Evolutionary conservation across 768 basidiomycete species (phyloP).

Genomic region (Mycena capillaripes): DNA sequence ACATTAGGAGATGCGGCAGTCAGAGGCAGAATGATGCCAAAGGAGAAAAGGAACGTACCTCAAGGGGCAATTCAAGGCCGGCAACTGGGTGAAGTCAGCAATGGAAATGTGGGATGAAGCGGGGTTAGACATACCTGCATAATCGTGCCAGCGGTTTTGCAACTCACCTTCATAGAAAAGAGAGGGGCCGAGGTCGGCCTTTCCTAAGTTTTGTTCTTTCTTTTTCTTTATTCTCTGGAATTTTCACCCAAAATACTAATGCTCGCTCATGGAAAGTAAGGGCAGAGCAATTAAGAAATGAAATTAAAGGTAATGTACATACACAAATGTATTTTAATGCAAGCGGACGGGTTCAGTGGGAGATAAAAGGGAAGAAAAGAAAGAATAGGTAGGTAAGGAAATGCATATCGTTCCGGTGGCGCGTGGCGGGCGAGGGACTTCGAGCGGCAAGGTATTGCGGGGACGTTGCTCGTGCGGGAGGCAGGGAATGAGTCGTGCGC

Average conservation of each 20-base stretch:
- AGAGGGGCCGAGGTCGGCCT: not conserved
- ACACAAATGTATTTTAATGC: conserved; percentile 1
- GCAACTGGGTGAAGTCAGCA: not conserved
- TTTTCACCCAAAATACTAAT: not conserved
- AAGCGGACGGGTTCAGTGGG: not conserved
- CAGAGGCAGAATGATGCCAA: not conserved
- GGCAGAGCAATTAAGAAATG: not conserved
- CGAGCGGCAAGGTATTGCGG: not conserved
- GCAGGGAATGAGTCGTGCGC: not conserved
- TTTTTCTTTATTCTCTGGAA: not conserved
- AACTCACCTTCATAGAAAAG: not conserved
- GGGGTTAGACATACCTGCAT: not conserved
- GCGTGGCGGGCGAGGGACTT: not conserved
- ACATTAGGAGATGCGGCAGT: not conserved
- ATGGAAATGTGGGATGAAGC: not conserved
- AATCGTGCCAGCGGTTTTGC: not conserved
- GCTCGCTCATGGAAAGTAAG: not conserved
- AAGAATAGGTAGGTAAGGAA: not conserved
- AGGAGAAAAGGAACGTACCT: not conserved
- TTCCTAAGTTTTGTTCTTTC: too few relatives aligned
- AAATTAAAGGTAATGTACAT: not conserved
- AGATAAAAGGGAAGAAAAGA: not conserved
- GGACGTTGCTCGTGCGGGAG: not conserved
- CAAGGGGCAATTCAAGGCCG: not conserved
- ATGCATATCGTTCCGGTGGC: not conserved